These are phyloP conservation scores for Emiliania huxleyi DNA, from an alignment of 78 protist species.

Conservation along the genomic window DNA sequence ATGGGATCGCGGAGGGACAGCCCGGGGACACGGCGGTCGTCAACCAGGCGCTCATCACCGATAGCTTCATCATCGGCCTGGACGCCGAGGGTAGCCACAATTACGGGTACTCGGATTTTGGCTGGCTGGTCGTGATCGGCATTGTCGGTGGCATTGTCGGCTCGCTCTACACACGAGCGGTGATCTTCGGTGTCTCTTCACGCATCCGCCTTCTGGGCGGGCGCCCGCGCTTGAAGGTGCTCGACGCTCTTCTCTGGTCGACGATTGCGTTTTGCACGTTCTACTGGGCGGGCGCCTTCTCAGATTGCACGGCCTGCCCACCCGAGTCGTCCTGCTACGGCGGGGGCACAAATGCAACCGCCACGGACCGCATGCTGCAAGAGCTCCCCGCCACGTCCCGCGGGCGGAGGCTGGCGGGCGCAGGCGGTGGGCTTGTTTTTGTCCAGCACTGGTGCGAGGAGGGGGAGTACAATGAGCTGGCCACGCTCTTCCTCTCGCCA, in stretches of 20 bases:
- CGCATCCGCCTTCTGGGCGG: not conserved
- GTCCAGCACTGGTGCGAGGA: not conserved
- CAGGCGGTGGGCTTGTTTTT: not conserved
- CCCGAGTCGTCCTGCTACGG: not conserved
- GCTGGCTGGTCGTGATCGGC: conserved; percentile 60
- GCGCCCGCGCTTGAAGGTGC: not conserved
- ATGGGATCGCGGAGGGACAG: not conserved
- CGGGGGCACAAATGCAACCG: too few species aligned
- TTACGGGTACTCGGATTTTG: not conserved
- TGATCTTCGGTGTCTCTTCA: not conserved
- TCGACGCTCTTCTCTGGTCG: not conserved
- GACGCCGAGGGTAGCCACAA: not conserved
- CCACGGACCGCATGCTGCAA: too few species aligned
- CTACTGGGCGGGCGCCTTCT: not conserved
- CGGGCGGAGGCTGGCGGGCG: not conserved
- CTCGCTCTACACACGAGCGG: conserved; percentile 54
- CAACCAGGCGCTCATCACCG: not conserved
- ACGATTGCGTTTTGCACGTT: not conserved
- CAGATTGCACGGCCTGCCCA: not conserved
- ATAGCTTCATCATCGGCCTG: not conserved
- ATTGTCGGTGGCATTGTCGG: conserved; percentile 79
- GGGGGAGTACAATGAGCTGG: not conserved
- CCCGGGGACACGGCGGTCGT: not conserved
- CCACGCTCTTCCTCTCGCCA: not conserved
- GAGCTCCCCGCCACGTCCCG: not conserved